Evolutionary conservation across 1,139 yeast genomes (phyloP), one percentile per base, ranked within the genome.

Genomic region (Debaryomyces psychrophilus): DNA sequence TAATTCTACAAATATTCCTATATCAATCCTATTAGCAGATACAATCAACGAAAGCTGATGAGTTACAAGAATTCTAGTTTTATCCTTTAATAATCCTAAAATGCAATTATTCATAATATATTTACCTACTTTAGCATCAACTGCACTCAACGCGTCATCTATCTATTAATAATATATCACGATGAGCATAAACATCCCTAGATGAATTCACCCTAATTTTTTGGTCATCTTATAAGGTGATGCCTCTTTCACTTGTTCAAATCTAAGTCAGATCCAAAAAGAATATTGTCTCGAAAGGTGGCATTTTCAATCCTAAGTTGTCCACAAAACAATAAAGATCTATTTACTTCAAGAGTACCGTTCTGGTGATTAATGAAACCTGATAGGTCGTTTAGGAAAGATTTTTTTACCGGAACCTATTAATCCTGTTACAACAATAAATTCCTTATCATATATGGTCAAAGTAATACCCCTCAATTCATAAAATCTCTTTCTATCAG

Each of bases 381-480:
- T 4, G 82, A 68, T 23, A 85, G 60, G 0, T 88, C 87, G 51
- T 68, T 67, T 36, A 86, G 68, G 41, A 86, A 66, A 2, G 90
- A 82, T 0, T 87, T 72, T 56, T 87, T 86, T 41, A 20, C 95
- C 95, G 0, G 87, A 72, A 2, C 93, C 93, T 57, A 85, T 82
- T 6, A 80, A 61, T 29, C 95, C 95, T 1, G 88, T 83, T n/a
- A 87, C 71, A 49, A 84, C 83, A 5, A 85, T 69, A 50, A 87
- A 81, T 58, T 85, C 89, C 14, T 86, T 86, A 47, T 73, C 69
- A 34, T 51, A 44, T 22, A 64, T 51, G 1, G 48, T 35, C 31
- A 64, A 51, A 37, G 62, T 51, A 12, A 62, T 37, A 40, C 58
- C 43, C 2, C 50, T 50, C 23, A 64, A 52, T 6, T 56, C 55